Base-by-base conservation (phyloP, 2,329 filamentous ascomycete species). In the Dothidotthia symphoricarpi region DNA sequence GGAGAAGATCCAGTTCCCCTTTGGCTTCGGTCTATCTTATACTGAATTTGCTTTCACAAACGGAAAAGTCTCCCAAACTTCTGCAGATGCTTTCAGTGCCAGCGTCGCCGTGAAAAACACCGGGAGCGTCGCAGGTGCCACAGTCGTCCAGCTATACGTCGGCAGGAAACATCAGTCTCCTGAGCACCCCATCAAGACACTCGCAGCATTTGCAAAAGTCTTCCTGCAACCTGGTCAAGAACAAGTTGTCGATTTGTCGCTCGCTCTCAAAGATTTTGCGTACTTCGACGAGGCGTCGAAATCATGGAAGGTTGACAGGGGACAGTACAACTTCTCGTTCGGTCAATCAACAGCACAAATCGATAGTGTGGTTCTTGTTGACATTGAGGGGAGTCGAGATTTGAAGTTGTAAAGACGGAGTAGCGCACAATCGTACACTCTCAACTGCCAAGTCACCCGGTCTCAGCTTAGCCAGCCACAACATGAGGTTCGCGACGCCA, bases 161-260 rank as follows among this genome's bases (percentile, higher is more conserved):
- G 76, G 30, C 64, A 84, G 37, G 73, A 75, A 9, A 19, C 35
- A 53, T 9, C 43, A 34, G 10, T 49, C 47, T 1, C 31, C 43
- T 1, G 47, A 59, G 10, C 70, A 83, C 30, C 83, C 83, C 0
- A 74, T 80, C 45, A 86, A 86, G 67, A 83, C 86, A 59, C 70
- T 87, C 3, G 79, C 77, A 7, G 82, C 81, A 0, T 87, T 86
- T 53, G 74, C 77, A 45, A 86, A 86, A 64, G 74, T 85, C 0
- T 72, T 67, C 33, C 63, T 87, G 3, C 70, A 77, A 29, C 69
- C 75, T 2, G 80, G 78, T 3, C 75, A 83, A 66, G 74, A 68
- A 29, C 75, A 78, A 67, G 69, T 51, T 6, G 78, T 81, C 2
- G 69, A 73, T n/a, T 70, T 89, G 6, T 24, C 39, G 3, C 33